Evolutionary conservation across 73 alveolate species (phyloP).

Genomic region (Paramecium bursaria): DNA sequence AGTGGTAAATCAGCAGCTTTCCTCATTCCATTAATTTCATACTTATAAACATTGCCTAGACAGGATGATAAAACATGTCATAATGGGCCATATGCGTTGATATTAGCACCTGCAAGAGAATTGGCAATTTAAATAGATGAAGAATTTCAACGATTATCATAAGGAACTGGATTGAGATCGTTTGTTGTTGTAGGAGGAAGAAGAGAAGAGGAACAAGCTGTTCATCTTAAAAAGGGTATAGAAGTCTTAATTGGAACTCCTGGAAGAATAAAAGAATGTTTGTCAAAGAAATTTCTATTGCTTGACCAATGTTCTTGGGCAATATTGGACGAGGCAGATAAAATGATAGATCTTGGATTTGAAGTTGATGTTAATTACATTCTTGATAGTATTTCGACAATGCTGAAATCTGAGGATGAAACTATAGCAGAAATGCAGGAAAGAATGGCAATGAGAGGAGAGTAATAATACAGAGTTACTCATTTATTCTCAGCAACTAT

Average conservation of each 20-base stretch:
- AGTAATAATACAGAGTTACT: slow-evolving; percentile 66
- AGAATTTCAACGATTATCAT: slow-evolving; percentile 76
- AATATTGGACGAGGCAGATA: slow-evolving; percentile 97
- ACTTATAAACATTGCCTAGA: slow-evolving; percentile 79
- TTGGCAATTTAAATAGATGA: slow-evolving; percentile 91
- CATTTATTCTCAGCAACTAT: slow-evolving; percentile 84
- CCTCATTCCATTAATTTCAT: slow-evolving; percentile 81
- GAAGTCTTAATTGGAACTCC: slow-evolving; percentile 97
- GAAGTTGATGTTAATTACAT: slow-evolving; percentile 86
- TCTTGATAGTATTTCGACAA: slow-evolving; percentile 70
- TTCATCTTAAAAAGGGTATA: slow-evolving; percentile 84
- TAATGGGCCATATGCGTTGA: slow-evolving; percentile 94
- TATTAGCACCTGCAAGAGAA: slow-evolving; percentile 97
- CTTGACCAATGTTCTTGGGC: slow-evolving; percentile 87
- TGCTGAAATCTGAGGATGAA: slow-evolving; percentile 68
- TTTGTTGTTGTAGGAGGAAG: slow-evolving; percentile 84
- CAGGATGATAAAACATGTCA: slow-evolving; percentile 74
- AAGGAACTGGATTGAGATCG: slow-evolving; percentile 75
- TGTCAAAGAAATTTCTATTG: slow-evolving; percentile 85
- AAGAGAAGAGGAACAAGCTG: slow-evolving; percentile 88
- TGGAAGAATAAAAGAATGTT: slow-evolving; percentile 93
- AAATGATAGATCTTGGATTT: slow-evolving; percentile 94
- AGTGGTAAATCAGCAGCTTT: slow-evolving; percentile 94
- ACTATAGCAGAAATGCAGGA: slow-evolving; percentile 56
- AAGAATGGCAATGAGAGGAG: slow-evolving; percentile 60